Evolutionary conservation across 305 asterid species (phyloP).

Genomic region (Lippia alba): DNA sequence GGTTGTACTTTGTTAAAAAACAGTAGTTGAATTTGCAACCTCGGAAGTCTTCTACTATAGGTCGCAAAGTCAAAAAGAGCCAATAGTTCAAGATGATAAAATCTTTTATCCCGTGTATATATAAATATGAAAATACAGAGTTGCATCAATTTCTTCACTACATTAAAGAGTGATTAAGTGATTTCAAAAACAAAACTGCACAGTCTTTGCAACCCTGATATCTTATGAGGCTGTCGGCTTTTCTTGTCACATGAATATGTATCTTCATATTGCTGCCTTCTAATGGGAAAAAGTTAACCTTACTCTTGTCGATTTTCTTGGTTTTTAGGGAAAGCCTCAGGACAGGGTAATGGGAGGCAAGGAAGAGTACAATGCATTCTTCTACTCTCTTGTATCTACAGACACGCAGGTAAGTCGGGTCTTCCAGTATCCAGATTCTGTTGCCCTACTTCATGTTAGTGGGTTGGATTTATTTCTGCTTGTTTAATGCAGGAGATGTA

Average conservation of each 20-base stretch:
- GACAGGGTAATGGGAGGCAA: slow-evolving; percentile 97
- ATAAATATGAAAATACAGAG: not conserved
- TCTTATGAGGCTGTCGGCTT: not conserved
- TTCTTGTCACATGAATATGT: slow-evolving; percentile 1
- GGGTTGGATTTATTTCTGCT: slow-evolving; percentile 19
- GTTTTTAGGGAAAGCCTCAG: slow-evolving; percentile 82
- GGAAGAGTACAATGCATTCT: slow-evolving; percentile 98
- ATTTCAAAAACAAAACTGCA: slow-evolving; percentile 6
- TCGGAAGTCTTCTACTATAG: no score
- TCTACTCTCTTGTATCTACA: slow-evolving; percentile 97
- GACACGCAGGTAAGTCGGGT: slow-evolving; percentile 78
- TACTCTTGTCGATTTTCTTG: slow-evolving; percentile 28
- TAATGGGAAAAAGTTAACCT: not conserved
- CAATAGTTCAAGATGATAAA: no score
- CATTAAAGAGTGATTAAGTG: slow-evolving; percentile 19
- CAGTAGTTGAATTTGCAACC: no score
- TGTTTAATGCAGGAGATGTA: slow-evolving; percentile 76
- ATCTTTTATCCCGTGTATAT: no score
- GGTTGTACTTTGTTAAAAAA: no score
- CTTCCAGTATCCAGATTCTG: slow-evolving; percentile 24
- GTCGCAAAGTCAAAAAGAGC: no score
- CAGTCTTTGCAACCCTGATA: not conserved
- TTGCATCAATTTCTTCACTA: slow-evolving; percentile 8
- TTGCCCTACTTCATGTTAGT: slow-evolving; percentile 1
- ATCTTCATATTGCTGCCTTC: slow-evolving; percentile 18